A percentile compares a stretch with the other conserved stretches of the same genome.
phyloP scores from a whole-genome alignment of 441 rosid species.

The Raphanus hybrid region DNA sequence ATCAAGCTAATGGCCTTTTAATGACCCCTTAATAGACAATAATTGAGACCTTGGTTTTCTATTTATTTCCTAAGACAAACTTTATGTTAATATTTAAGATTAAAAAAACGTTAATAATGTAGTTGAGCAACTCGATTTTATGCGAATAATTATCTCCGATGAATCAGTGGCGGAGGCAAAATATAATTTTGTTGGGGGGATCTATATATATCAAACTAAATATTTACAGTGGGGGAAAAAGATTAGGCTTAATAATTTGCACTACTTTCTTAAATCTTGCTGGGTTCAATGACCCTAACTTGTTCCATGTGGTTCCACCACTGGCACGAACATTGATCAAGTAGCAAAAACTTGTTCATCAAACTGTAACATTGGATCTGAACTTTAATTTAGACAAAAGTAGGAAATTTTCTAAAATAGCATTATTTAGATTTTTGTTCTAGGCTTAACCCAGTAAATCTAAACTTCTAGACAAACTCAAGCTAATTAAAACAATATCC shows the following conservation, averaged over 20 bases:
- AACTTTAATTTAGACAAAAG: background rate
- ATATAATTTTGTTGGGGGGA: too few species aligned
- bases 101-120: background rate
- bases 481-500: too few species aligned
- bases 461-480: background rate
- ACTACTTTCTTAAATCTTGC: too few species aligned
- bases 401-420: background rate
- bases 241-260: too few species aligned
- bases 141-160: background rate
- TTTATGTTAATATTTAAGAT: conserved; percentile 7
- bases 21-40: conserved; percentile 25
- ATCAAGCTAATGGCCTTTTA: conserved; percentile 27
- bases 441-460: background rate
- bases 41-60: conserved; percentile 16
- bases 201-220: too few species aligned
- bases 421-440: background rate
- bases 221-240: too few species aligned
- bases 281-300: too few species aligned
- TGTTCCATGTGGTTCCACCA: too few species aligned
- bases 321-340: background rate
- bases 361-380: background rate
- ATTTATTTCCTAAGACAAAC: background rate
- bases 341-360: background rate
- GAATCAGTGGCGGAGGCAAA: too few species aligned
- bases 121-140: background rate